Evolutionary conservation across 1,284 basidiomycete genomes (phyloP).

Genomic region (Fomitopsis pinicola): DNA sequence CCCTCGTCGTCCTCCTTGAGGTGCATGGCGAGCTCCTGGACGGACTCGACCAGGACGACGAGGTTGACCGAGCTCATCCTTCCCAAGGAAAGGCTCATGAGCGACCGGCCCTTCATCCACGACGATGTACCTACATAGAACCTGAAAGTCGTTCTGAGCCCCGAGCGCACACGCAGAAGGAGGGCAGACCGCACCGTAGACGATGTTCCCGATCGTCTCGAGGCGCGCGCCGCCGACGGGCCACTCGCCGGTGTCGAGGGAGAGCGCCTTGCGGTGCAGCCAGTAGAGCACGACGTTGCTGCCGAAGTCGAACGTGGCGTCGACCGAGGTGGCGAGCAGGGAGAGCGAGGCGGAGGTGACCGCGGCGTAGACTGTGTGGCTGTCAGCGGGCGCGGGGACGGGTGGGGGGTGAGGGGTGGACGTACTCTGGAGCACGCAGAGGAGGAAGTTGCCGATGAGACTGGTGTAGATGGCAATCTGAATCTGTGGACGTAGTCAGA

Average conservation of each 20-base stretch:
- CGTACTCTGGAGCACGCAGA: slow-evolving; percentile 69
- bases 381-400: background rate
- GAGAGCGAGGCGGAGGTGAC: slow-evolving; percentile 83
- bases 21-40: slow-evolving; percentile 63
- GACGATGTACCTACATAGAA: slow-evolving; percentile 49
- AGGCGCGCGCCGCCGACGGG: slow-evolving; percentile 88
- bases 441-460: slow-evolving; percentile 69
- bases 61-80: slow-evolving; percentile 86
- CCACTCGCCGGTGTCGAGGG: slow-evolving; percentile 82
- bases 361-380: slow-evolving; percentile 75
- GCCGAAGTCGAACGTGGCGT: slow-evolving; percentile 88
- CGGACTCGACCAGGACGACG: slow-evolving; percentile 83
- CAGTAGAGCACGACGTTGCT: slow-evolving; percentile 86
- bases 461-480: slow-evolving; percentile 87
- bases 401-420: slow-evolving; percentile 9
- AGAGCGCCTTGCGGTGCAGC: slow-evolving; percentile 73
- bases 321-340: slow-evolving; percentile 86
- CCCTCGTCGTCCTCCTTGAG: slow-evolving; percentile 42
- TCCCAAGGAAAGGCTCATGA: too few relatives aligned
- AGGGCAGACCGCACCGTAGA: slow-evolving; percentile 60
- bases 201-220: slow-evolving; percentile 88
- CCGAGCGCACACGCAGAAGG: background rate
- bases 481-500: slow-evolving; percentile 41
- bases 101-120: too few relatives aligned
- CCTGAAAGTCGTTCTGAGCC: slow-evolving; percentile 35